Evolutionary conservation across 78 protist species (phyloP), one percentile per base, ranked within the genome.

Genomic region (Planoprotostelium fungivorum): DNA sequence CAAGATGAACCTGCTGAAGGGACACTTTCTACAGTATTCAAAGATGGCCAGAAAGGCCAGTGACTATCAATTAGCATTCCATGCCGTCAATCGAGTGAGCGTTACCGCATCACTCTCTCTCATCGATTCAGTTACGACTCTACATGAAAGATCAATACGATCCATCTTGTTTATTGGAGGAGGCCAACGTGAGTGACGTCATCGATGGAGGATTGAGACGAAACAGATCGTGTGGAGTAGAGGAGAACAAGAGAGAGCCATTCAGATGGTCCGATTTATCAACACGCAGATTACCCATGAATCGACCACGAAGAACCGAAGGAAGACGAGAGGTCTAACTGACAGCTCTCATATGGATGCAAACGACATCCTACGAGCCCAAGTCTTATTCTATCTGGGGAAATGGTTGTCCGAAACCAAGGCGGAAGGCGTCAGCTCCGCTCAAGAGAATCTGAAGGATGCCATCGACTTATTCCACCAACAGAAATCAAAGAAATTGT

Each of bases 1-100:
- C 31, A 51, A 51, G 16, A 51, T 16, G 5, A 25, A 5, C 5
- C 73, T 51, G 73, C 73, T 51, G 16, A 51, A 16, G 73, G 16
- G 73, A 25, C 73, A 51, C 16, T 51, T 25, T 51, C 16, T 51
- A 16, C 5, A 51, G 16, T 51, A 51, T 51, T 51, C 73, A 51
- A 51, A 51, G 16, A 5, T 51, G 31, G 87, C 87, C 5, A 85
- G 87, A 85, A 85, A 85, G 87, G 87, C 87, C 5, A 16, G 87
- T 23, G 16, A 36, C 29, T 36, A 25, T 85, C 73, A 51, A 51
- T 16, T 51, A 16, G 73, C 73, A 51, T 51, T 51, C 31, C 5
- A 51, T 16, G 73, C 73, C 16, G 73, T 51, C 5, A 16, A 51
- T 51, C 5, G 73, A 16, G 73, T 51, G 16, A 51, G 31, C 16